Conservation (phyloP, 495 filamentous ascomycete genomes). For the Haplographium delicatum region DNA sequence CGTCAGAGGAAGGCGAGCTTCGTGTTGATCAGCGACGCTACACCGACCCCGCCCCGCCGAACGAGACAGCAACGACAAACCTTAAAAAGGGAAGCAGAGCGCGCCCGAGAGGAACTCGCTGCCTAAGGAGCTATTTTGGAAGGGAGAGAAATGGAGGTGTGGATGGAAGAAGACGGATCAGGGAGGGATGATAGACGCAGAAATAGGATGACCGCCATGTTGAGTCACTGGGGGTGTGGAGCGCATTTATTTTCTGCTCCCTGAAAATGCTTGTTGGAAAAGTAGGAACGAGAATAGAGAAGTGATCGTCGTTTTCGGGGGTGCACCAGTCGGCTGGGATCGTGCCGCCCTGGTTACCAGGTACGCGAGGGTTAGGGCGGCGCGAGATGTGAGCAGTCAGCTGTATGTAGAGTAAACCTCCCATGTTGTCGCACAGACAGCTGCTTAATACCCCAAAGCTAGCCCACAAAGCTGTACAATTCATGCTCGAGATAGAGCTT, state of each 20-base stretch:
- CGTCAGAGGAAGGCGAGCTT: slow-evolving; percentile 3
- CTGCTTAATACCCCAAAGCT: no score
- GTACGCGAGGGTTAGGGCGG: slow-evolving; percentile 19
- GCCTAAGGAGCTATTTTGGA: slow-evolving; percentile 3
- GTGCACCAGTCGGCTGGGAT: slow-evolving; percentile 5
- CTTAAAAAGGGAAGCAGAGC: not conserved
- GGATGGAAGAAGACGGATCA: slow-evolving; percentile 15
- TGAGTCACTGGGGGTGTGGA: slow-evolving; percentile 16
- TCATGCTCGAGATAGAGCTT: no score
- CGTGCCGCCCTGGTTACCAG: slow-evolving; percentile 16
- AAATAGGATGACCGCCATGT: slow-evolving; percentile 17
- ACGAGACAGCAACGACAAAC: slow-evolving; percentile 6
- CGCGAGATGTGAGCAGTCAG: no score
- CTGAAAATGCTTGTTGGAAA: slow-evolving; percentile 6
- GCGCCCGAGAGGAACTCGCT: slow-evolving; percentile 7
- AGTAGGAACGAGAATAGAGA: slow-evolving; percentile 17
- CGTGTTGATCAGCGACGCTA: not conserved
- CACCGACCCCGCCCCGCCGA: not conserved
- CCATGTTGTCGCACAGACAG: no score
- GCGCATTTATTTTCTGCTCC: slow-evolving; percentile 17
- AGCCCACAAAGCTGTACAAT: no score
- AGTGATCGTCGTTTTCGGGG: slow-evolving; percentile 12
- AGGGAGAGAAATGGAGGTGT: slow-evolving; percentile 15
- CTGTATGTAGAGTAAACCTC: no score
- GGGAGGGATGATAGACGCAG: slow-evolving; percentile 12